These are phyloP conservation scores for Penicillium parvum DNA, from an alignment of 495 filamentous ascomycete genomes.

Conservation along the genomic window DNA sequence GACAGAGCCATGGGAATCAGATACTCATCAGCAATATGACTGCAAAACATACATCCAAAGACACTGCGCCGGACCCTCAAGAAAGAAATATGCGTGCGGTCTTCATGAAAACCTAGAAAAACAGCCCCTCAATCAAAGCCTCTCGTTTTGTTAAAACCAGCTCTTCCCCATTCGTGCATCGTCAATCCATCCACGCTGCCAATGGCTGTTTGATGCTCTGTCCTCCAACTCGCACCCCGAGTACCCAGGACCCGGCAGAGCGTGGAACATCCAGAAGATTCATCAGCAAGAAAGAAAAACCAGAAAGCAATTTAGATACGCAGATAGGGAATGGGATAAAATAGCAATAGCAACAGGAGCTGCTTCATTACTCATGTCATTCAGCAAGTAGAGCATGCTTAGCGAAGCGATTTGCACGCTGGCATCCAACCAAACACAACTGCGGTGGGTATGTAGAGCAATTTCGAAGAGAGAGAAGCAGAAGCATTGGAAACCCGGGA, in stretches of 20 bases:
- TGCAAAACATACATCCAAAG: constrained; percentile 1
- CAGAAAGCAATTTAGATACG: constrained; percentile 26
- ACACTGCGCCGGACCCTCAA: constrained; percentile 1
- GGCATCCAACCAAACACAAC: constrained; percentile 20
- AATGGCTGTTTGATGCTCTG: background rate
- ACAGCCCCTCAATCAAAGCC: constrained; percentile 1
- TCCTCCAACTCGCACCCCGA: background rate
- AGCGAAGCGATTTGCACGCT: constrained; percentile 16
- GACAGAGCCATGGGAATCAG: constrained; percentile 9
- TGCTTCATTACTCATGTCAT: constrained; percentile 23
- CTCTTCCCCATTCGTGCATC: constrained; percentile 6
- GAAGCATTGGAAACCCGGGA: constrained; percentile 11
- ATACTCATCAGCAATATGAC: constrained; percentile 14
- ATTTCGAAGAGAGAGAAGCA: constrained; percentile 17
- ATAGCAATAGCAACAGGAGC: constrained; percentile 15
- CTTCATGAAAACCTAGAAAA: constrained; percentile 5
- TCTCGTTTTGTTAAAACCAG: constrained; percentile 16
- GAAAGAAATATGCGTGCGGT: background rate
- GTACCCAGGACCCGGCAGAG: constrained; percentile 16
- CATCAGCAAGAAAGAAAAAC: constrained; percentile 7
- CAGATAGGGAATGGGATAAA: constrained; percentile 7
- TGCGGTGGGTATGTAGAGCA: constrained; percentile 30
- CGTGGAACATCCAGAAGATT: constrained; percentile 15
- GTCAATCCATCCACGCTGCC: constrained; percentile 1
- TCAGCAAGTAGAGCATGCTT: constrained; percentile 18